A percentile compares a stretch with the other conserved stretches of the same genome.
phyloP scores from a whole-genome alignment of 352 stramenopile species.

The Plasmopara viticola region DNA sequence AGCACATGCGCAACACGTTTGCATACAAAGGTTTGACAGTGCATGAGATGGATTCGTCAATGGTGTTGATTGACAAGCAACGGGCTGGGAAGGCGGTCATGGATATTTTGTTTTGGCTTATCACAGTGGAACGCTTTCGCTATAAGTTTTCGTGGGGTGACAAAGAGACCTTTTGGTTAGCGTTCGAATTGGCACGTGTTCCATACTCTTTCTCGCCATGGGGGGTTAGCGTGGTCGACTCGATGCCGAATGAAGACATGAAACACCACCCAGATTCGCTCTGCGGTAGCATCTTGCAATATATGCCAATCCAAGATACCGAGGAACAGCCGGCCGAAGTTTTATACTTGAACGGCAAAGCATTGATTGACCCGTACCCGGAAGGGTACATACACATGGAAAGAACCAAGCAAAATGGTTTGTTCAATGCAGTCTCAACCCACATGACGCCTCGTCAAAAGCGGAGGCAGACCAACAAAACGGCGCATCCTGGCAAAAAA shows the following conservation, averaged over 20 bases:
- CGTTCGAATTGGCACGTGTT: conserved; percentile 17
- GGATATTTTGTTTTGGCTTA: conserved; percentile 21
- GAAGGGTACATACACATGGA: conserved; percentile 6
- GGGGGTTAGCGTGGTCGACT: conserved; percentile 15
- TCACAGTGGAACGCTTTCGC: conserved; percentile 19
- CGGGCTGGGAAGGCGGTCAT: conserved; percentile 10
- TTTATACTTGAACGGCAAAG: conserved; percentile 21
- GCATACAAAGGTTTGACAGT: conserved; percentile 12
- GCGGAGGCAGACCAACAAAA: conserved; percentile 17
- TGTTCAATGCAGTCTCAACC: conserved; percentile 14
- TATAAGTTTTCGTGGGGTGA: conserved; percentile 21
- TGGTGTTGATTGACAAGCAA: conserved; percentile 18
- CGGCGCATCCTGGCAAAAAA: conserved; percentile 11
- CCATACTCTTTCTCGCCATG: conserved; percentile 21
- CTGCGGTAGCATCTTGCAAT: conserved; percentile 22
- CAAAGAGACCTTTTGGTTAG: conserved; percentile 22
- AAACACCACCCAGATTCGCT: conserved; percentile 15
- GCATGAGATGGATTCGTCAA: conserved; percentile 20
- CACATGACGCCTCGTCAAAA: conserved; percentile 18
- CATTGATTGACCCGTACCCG: conserved; percentile 15
- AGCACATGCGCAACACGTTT: conserved; percentile 9
- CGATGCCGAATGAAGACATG: conserved; percentile 17
- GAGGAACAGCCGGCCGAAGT: conserved; percentile 10
- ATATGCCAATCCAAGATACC: conserved; percentile 17
- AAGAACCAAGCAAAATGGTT: conserved; percentile 23